A percentile compares a stretch with the other conserved stretches of the same genome.
These are phyloP conservation scores for Citrus trifoliata DNA, from an alignment of 345 rosid genomes.

Conservation along the genomic window DNA sequence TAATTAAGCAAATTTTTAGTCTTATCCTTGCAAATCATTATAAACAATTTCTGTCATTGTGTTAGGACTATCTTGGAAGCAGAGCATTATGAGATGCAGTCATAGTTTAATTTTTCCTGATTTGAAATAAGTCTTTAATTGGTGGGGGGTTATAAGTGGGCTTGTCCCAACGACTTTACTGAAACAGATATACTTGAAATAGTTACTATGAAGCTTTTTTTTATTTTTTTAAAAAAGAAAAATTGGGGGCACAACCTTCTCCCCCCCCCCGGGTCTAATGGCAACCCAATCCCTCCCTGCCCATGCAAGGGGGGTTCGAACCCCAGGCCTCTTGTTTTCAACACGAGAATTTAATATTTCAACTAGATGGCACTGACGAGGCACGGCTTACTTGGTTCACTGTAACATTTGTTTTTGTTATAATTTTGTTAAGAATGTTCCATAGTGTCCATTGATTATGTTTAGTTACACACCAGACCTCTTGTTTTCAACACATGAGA, in stretches of 20 bases:
- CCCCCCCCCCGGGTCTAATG: too few species aligned
- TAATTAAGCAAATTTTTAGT: background rate
- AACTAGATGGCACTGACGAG: background rate
- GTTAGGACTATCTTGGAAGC: background rate
- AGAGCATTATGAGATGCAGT: background rate
- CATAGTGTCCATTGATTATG: background rate
- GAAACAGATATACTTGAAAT: background rate
- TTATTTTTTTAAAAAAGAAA: too few species aligned
- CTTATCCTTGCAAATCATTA: background rate
- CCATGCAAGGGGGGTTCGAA: too few species aligned
- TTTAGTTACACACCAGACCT: background rate
- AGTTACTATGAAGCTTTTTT: background rate
- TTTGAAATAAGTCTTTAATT: slow-evolving; percentile 6
- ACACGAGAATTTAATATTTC: too few species aligned
- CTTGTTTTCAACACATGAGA: too few species aligned
- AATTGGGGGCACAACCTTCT: too few species aligned
- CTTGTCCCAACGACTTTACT: background rate
- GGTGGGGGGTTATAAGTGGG: background rate
- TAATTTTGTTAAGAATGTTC: background rate
- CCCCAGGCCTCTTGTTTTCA: too few species aligned
- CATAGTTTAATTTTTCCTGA: background rate
- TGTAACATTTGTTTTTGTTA: background rate
- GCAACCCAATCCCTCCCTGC: too few species aligned
- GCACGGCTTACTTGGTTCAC: background rate
- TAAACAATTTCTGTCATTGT: background rate